Percentiles rank a stretch among this genome's conserved stretches.
Evolutionary conservation across 768 basidiomycete species (phyloP).

Genomic region (Neoboletus brunneissimus): DNA sequence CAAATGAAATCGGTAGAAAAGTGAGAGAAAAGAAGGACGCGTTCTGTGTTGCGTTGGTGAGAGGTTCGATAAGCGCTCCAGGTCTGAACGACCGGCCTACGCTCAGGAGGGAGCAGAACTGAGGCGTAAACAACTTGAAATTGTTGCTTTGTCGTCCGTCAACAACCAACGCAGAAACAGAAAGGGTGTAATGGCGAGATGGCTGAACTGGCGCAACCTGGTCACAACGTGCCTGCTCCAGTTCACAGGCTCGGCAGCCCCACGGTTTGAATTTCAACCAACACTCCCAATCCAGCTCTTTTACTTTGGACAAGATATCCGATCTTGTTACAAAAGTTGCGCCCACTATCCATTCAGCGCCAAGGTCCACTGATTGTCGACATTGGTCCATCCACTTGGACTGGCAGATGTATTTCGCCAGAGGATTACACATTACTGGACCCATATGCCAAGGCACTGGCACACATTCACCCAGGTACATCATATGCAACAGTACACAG

Average conservation of each 20-base stretch:
- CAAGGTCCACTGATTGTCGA: too few species aligned
- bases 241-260: slow-evolving; percentile 32
- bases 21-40: slow-evolving; percentile 38
- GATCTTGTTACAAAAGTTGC: neutral
- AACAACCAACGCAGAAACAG: slow-evolving; percentile 36
- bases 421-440: too few species aligned
- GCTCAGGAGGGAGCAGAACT: slow-evolving; percentile 25
- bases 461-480: neutral
- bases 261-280: slow-evolving; percentile 42
- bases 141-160: slow-evolving; percentile 33
- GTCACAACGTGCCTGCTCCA: slow-evolving; percentile 14
- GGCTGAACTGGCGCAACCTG: slow-evolving; percentile 10
- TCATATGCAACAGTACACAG: neutral
- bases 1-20: slow-evolving; percentile 33
- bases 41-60: slow-evolving; percentile 32
- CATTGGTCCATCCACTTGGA: too few species aligned
- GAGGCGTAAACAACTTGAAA: slow-evolving; percentile 28
- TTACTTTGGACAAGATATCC: neutral
- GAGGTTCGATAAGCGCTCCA: slow-evolving; percentile 35
- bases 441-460: neutral
- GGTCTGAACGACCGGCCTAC: slow-evolving; percentile 33
- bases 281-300: neutral
- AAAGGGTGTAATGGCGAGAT: slow-evolving; percentile 9
- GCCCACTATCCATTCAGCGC: too few species aligned
- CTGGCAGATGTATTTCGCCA: too few species aligned